A percentile compares a stretch with the other conserved stretches of the same genome.
phyloP scores from a whole-genome alignment of 78 protist genomes.

The Protostelium mycophagum region DNA sequence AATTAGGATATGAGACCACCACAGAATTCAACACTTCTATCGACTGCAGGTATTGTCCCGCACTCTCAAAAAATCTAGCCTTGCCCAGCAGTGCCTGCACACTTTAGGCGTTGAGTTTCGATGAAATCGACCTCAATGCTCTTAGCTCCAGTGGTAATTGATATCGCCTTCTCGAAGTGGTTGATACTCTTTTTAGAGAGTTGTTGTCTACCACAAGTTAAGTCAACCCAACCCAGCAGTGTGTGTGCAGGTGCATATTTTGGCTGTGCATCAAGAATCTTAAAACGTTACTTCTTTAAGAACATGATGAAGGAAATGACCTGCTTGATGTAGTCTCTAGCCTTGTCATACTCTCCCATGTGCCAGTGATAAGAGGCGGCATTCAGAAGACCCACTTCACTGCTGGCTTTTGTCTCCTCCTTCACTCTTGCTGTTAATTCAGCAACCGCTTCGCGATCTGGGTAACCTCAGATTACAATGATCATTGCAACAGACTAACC shows the following conservation, averaged over 20 bases:
- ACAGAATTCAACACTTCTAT: not conserved
- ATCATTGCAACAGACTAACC: not conserved
- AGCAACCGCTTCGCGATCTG: slow-evolving; percentile 6
- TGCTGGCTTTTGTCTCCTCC: not conserved
- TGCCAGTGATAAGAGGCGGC: slow-evolving; percentile 3
- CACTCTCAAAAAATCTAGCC: slow-evolving; percentile 17
- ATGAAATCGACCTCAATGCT: not conserved
- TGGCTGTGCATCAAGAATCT: not conserved
- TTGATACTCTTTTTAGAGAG: slow-evolving; percentile 9
- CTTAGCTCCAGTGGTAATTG: not conserved
- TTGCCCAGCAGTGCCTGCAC: slow-evolving; percentile 36
- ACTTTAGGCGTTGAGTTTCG: not conserved
- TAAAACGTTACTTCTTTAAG: not conserved
- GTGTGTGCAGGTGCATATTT: slow-evolving; percentile 4
- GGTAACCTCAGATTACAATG: not conserved
- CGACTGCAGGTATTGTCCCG: not conserved
- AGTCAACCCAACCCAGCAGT: slow-evolving; percentile 38
- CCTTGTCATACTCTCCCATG: slow-evolving; percentile 9
- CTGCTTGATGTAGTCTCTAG: slow-evolving; percentile 1
- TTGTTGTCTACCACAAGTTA: slow-evolving; percentile 11
- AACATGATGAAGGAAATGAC: not conserved
- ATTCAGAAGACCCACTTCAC: not conserved
- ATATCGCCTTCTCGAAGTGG: slow-evolving; percentile 8
- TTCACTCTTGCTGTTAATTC: not conserved
- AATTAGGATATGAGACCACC: not conserved